Evolutionary conservation across 1,139 yeast genomes (phyloP), one percentile per base, ranked within the genome.

Genomic region (Pichia sp.): DNA sequence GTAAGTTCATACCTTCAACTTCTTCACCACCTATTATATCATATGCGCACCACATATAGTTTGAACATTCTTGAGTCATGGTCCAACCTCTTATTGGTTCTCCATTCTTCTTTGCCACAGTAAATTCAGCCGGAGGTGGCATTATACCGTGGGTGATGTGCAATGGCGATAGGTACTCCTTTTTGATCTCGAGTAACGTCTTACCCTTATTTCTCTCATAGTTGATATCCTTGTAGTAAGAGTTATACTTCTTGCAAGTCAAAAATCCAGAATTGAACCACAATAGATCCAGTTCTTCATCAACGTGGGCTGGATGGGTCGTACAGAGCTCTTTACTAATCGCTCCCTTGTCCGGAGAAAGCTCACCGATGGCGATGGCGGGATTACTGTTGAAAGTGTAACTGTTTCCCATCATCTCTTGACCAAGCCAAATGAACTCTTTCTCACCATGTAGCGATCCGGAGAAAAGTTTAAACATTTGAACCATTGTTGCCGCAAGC

Each of bases 221-320:
- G 31, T 55, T 49, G 32, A 59, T 55, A 47, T 63, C 68, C 20
- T 44, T 47, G 19, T 49, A 56, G 27, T 53, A 55, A 3, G 66
- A 62, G 27, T 56, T 58, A 1, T 57, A 54, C 42, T 72, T 72
- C 51, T 79, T 79, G 56, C 87, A 79, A 38, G 60, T 72, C 21
- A 66, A 59, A 47, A 77, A 71, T 0, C 87, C 87, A 2, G 86
- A 77, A 48, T 79, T 79, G 36, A 78, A 67, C 86, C 86, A 79
- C 4, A 78, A 48, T 19, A 79, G 52, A 6, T 46, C 46, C 27
- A 61, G 62, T 5, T 74, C 75, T 33, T 64, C 64, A 38, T 64
- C 60, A 1, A 77, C 52, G 55, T 80, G 88, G 0, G 82, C 84
- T 0, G 86, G 84, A 53, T 80, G 87, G 2, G 77, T 67, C 0